phyloP scores from a whole-genome alignment of 1,284 basidiomycete genomes.

The Rhizopogon parksii region DNA sequence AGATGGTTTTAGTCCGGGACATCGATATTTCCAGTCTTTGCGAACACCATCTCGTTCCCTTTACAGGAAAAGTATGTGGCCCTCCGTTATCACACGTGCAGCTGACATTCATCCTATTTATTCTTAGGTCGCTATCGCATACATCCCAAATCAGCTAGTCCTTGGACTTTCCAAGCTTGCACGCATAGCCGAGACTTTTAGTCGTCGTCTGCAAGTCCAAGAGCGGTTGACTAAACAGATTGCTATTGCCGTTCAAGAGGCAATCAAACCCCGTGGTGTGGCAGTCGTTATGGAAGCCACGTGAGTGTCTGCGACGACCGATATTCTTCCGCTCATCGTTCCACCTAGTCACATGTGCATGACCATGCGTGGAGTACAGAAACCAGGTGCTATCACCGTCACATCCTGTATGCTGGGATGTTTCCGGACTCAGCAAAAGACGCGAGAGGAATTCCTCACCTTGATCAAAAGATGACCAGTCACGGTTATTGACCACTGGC shows the following conservation, averaged over 20 bases:
- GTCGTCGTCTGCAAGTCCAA: conserved; percentile 92
- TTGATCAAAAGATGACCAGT: conserved; percentile 54
- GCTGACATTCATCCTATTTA: conserved; percentile 14
- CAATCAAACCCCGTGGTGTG: conserved; percentile 95
- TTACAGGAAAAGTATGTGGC: conserved; percentile 87
- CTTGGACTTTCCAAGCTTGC: conserved; percentile 97
- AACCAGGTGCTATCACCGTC: conserved; percentile 92
- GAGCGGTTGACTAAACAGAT: conserved; percentile 98
- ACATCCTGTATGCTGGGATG: conserved; percentile 99
- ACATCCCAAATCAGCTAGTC: conserved; percentile 95
- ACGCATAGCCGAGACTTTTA: conserved; percentile 96
- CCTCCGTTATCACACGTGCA: conserved; percentile 9
- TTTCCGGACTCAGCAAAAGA: conserved; percentile 96
- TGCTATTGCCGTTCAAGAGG: conserved; percentile 94
- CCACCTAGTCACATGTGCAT: conserved; percentile 89
- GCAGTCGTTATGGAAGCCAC: conserved; percentile 99
- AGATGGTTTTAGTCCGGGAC: conserved; percentile 98
- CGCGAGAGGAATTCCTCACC: conserved; percentile 89
- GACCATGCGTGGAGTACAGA: conserved; percentile 99
- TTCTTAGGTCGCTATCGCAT: conserved; percentile 67
- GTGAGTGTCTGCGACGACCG: conserved; percentile 42
- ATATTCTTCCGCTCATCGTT: conserved; percentile 12
- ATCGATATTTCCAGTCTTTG: conserved; percentile 97
- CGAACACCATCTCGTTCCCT: conserved; percentile 98
- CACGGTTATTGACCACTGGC: conserved; percentile 1